These are phyloP conservation scores for Fusarium abutilonis DNA, from an alignment of 2,329 filamentous ascomycete genomes.

Conservation along the genomic window DNA sequence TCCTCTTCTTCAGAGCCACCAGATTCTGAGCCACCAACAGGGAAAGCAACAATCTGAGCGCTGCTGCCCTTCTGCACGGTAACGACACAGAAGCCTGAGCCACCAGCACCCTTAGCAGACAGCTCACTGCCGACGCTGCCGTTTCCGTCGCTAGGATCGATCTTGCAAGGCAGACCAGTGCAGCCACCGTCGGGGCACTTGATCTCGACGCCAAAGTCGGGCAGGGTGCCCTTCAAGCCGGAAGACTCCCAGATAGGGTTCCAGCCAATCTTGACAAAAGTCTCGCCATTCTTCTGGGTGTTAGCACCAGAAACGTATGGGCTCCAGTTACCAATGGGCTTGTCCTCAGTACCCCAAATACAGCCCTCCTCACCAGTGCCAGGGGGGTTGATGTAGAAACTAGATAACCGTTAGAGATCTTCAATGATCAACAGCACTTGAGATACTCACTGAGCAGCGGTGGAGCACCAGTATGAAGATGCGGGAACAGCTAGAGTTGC, in stretches of 20 bases:
- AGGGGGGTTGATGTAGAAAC: conserved; percentile 82
- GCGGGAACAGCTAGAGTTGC: conserved; percentile 76
- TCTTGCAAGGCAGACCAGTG: conserved; percentile 78
- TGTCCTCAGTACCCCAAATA: conserved; percentile 72
- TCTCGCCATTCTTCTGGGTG: conserved; percentile 69
- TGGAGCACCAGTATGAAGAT: conserved; percentile 74
- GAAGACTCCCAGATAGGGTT: conserved; percentile 77
- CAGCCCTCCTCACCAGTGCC: conserved; percentile 72
- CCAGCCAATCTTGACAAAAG: conserved; percentile 79
- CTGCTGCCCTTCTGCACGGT: conserved; percentile 73
- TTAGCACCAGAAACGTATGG: conserved; percentile 82
- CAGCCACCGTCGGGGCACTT: conserved; percentile 73
- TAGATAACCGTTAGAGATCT: conserved; percentile 51
- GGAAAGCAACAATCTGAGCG: conserved; percentile 73
- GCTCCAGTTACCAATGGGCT: conserved; percentile 78
- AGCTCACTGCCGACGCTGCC: conserved; percentile 68
- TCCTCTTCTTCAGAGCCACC: conserved; percentile 31
- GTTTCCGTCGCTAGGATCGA: conserved; percentile 68
- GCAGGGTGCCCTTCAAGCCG: conserved; percentile 64
- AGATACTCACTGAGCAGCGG: conserved; percentile 74
- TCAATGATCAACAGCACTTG: conserved; percentile 32
- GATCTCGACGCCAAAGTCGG: conserved; percentile 74
- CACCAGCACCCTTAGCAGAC: conserved; percentile 70
- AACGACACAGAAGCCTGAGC: conserved; percentile 77
- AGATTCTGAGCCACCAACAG: conserved; percentile 49